Base-by-base conservation (phyloP, 495 filamentous ascomycete genomes). In the Geoglossum glabrum region DNA sequence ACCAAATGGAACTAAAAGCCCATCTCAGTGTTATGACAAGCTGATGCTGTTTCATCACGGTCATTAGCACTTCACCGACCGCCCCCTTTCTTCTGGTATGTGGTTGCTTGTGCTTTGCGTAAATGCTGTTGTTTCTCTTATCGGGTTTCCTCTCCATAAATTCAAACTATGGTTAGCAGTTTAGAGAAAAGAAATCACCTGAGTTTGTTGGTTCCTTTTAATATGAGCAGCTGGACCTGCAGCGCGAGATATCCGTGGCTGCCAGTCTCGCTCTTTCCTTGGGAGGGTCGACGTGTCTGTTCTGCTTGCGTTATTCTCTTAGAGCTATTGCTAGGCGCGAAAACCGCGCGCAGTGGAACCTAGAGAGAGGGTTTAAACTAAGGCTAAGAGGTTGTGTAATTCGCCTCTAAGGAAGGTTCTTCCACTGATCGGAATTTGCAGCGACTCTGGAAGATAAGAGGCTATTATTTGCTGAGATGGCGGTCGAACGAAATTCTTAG, bases 111-210 rank as follows among this genome's bases (percentile, higher is more conserved):
- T 52, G 49, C 49, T 52, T 52, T 26, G 40, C 40, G 40, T 19
- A 21, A 45, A 45, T 52, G 49, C 23, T 31, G 30, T 52, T 45
- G n/a, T 52, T 27, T 28, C 49, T 52, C 28, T 52, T 52, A 52
- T 52, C 49, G 28, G 28, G 49, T 27, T 52, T 52, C 49, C 17
- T 50, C 49, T 52, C 49, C 25, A 52, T 52, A 52, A 52, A 52
- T 52, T 52, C 49, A 52, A 52, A 31, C 49, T 19, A 27, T 31
- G 49, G 49, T 52, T 27, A 52, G 28, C 49, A 52, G 49, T 52
- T 52, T 52, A 52, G 49, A 52, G 49, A 52, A 52, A 52, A 52
- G 49, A 52, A 52, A 52, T 52, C 25, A 30, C 30, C 15, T 26
- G 49, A 52, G 49, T 26, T 52, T 52, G 49, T 52, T 8, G 49